Conservation (phyloP, 75 land plant genomes). For the Selaginella tamariscina region DNA sequence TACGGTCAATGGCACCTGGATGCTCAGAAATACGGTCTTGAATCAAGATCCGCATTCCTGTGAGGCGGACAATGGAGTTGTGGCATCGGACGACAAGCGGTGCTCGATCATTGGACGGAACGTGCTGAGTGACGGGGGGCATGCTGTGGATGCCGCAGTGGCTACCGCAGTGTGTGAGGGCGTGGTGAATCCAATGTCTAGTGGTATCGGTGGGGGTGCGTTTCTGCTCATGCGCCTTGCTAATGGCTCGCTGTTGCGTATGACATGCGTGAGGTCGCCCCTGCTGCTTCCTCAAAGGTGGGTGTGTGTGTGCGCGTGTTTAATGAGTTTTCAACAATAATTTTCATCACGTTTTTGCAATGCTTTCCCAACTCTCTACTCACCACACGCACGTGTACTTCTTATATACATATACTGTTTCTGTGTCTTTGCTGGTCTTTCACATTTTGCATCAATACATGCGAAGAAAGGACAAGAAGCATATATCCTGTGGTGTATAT, state of each 20-base stretch:
- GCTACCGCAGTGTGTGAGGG: constrained; percentile 84
- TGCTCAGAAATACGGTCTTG: no score
- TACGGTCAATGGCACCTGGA: no score
- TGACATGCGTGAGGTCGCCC: constrained; percentile 83
- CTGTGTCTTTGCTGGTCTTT: no score
- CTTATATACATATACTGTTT: no score
- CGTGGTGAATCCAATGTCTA: constrained; percentile 61
- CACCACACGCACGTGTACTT: no score
- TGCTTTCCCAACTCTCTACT: no score
- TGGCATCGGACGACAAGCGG: constrained; percentile 81
- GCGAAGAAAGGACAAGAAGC: no score
- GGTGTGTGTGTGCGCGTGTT: no score
- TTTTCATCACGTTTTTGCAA: neutral
- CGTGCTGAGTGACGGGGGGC: constrained; percentile 46
- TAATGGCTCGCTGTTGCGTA: constrained; percentile 35
- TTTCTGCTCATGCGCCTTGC: constrained; percentile 59
- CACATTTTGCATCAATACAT: no score
- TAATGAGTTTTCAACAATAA: no score
- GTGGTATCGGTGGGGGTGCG: constrained; percentile 91
- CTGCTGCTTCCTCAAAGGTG: constrained; percentile 69
- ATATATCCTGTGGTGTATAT: no score
- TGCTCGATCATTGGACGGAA: constrained; percentile 73
- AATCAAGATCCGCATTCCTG: no score
- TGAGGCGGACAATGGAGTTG: constrained; percentile 57
- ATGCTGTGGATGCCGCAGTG: constrained; percentile 89